Percentiles rank a stretch among this genome's conserved stretches.
Conservation (phyloP, 805 yeast species). For the Saccharomycopsis capsularis region DNA sequence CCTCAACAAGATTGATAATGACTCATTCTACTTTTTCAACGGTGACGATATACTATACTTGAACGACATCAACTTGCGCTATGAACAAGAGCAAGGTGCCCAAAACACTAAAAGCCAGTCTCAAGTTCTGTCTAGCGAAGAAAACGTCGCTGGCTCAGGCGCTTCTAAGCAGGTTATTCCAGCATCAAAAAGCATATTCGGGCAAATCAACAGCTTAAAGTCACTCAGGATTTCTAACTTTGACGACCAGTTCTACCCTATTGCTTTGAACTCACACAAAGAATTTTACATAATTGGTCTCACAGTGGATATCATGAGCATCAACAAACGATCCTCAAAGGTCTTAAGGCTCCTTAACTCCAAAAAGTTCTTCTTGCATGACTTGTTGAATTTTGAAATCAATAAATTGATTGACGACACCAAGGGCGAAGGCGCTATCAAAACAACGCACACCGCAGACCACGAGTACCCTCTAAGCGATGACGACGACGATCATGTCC, state of each 20-base stretch:
- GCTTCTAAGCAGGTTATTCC: not conserved
- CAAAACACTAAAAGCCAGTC: not conserved
- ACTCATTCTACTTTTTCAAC: constrained; percentile 31
- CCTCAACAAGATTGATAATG: constrained; percentile 25
- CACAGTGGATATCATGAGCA: constrained; percentile 30
- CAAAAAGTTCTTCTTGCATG: constrained; percentile 38
- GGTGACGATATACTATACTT: constrained; percentile 31
- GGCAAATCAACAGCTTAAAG: constrained; percentile 9
- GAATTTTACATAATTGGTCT: constrained; percentile 39
- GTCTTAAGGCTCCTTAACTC: constrained; percentile 31
- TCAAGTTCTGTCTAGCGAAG: not conserved
- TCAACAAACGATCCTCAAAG: constrained; percentile 9
- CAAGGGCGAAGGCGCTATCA: not conserved
- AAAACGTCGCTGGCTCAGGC: not conserved
- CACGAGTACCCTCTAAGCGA: no score
- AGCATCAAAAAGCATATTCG: constrained; percentile 6
- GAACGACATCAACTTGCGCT: constrained; percentile 5
- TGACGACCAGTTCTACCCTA: constrained; percentile 26
- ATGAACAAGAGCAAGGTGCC: not conserved
- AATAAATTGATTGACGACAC: constrained; percentile 4
- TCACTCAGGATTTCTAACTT: constrained; percentile 27
- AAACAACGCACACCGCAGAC: no score
- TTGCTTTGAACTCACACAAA: constrained; percentile 24
- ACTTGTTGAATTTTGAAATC: constrained; percentile 40
- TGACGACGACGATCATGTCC: not conserved